Evolutionary conservation across 352 stramenopile genomes (phyloP).

Genomic region (Pythium biforme): DNA sequence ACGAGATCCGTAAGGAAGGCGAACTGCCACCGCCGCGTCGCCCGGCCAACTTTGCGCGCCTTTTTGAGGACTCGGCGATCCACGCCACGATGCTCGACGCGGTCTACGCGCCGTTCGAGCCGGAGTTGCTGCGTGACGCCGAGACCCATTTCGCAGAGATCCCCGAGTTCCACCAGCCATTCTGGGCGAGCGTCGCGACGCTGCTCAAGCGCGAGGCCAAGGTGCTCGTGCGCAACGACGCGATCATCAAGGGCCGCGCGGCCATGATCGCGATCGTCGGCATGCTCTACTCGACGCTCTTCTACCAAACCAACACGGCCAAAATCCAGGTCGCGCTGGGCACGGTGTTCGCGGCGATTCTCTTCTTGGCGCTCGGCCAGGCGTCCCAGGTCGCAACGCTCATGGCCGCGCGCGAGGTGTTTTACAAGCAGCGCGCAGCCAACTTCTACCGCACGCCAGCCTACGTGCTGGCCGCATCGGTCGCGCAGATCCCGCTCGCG

Average conservation of each 20-base stretch:
- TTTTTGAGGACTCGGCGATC: slow-evolving; percentile 25
- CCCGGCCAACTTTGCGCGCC: slow-evolving; percentile 22
- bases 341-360: slow-evolving; percentile 20
- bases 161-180: slow-evolving; percentile 16
- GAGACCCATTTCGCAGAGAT: slow-evolving; percentile 22
- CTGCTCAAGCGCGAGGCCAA: slow-evolving; percentile 38
- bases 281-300: slow-evolving; percentile 25
- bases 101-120: slow-evolving; percentile 83
- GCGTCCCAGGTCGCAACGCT: slow-evolving; percentile 62
- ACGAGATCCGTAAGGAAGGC: background rate
- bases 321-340: slow-evolving; percentile 43
- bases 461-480: slow-evolving; percentile 53
- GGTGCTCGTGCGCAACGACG: slow-evolving; percentile 42
- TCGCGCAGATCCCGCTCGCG: slow-evolving; percentile 41
- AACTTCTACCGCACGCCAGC: slow-evolving; percentile 70
- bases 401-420: slow-evolving; percentile 45
- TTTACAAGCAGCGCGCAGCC: slow-evolving; percentile 68
- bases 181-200: slow-evolving; percentile 13
- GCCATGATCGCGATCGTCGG: slow-evolving; percentile 32
- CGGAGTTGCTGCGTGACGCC: slow-evolving; percentile 74
- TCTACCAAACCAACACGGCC: slow-evolving; percentile 26
- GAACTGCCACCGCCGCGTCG: background rate
- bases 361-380: slow-evolving; percentile 19
- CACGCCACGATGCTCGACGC: slow-evolving; percentile 52
- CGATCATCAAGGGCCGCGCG: slow-evolving; percentile 27